Evolutionary conservation across 2,329 filamentous ascomycete species (phyloP).

Genomic region (Hypoxylon sp.): DNA sequence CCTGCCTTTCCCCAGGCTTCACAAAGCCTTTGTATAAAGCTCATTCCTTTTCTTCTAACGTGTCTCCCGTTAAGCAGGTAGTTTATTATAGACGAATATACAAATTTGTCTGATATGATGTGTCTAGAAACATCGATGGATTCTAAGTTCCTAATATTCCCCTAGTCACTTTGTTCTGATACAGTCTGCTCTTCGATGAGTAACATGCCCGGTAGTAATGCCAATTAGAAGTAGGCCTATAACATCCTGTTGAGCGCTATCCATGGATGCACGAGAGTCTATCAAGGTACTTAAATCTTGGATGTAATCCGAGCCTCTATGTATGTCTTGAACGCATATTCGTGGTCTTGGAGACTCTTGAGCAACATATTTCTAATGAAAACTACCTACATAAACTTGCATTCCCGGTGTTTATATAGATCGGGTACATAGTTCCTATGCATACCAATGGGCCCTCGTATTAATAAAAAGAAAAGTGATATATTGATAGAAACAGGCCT

Average conservation of each 20-base stretch:
- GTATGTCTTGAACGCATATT: background rate
- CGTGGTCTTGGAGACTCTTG: background rate
- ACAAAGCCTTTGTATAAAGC: background rate
- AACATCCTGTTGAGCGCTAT: background rate
- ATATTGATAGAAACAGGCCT: constrained; percentile 9
- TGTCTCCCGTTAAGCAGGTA: background rate
- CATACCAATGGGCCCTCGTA: background rate
- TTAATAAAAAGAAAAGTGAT: background rate
- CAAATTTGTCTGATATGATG: background rate
- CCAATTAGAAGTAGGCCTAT: background rate
- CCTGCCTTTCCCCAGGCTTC: background rate
- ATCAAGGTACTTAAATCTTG: background rate
- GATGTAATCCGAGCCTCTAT: background rate
- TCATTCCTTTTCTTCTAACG: background rate
- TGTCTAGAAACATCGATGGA: background rate
- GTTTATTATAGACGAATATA: background rate
- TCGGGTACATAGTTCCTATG: constrained; percentile 1
- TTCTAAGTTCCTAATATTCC: background rate
- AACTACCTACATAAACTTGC: background rate
- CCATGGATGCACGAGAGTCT: background rate
- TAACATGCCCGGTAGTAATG: background rate
- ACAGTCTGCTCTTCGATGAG: background rate
- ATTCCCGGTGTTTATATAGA: background rate
- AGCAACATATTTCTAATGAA: background rate
- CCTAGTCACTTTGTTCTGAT: background rate